Conservation (phyloP, 176 grass and related monocot genomes). For the Elymus sibiricus region DNA sequence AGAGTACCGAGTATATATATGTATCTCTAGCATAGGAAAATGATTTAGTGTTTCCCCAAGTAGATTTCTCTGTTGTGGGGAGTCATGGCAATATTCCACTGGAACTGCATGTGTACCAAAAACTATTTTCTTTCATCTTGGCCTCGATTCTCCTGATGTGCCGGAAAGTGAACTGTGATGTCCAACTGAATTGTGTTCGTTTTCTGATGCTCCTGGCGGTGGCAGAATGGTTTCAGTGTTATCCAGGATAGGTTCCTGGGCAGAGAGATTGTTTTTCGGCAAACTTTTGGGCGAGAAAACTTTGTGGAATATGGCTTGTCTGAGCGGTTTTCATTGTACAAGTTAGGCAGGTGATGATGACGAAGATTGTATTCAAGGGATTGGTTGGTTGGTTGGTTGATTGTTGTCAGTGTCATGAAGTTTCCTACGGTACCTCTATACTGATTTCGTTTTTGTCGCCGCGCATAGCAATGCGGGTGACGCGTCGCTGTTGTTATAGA, state of each 20-base stretch:
- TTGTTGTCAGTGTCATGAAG: background rate
- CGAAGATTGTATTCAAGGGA: background rate
- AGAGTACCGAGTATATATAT: slow-evolving; percentile 32
- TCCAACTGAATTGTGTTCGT: background rate
- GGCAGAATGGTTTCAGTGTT: background rate
- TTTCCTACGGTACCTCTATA: background rate
- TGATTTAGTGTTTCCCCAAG: slow-evolving; percentile 7
- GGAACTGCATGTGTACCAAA: slow-evolving; percentile 14
- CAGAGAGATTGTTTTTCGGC: background rate
- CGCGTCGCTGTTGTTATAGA: background rate
- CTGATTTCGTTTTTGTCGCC: background rate
- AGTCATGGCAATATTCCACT: slow-evolving; percentile 20
- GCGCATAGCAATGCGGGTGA: background rate
- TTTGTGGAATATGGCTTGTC: background rate
- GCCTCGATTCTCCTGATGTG: slow-evolving; percentile 11
- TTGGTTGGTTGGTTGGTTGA: background rate
- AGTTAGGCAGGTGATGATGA: background rate
- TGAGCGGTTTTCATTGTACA: background rate
- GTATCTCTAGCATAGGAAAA: slow-evolving; percentile 33
- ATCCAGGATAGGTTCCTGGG: background rate
- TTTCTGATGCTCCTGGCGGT: background rate
- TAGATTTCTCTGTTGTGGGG: slow-evolving; percentile 20
- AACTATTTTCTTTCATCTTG: background rate
- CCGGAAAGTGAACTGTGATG: background rate
- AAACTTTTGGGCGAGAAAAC: background rate